phyloP scores from a whole-genome alignment of 805 yeast genomes.

The Wickerhamiella azymoides region DNA sequence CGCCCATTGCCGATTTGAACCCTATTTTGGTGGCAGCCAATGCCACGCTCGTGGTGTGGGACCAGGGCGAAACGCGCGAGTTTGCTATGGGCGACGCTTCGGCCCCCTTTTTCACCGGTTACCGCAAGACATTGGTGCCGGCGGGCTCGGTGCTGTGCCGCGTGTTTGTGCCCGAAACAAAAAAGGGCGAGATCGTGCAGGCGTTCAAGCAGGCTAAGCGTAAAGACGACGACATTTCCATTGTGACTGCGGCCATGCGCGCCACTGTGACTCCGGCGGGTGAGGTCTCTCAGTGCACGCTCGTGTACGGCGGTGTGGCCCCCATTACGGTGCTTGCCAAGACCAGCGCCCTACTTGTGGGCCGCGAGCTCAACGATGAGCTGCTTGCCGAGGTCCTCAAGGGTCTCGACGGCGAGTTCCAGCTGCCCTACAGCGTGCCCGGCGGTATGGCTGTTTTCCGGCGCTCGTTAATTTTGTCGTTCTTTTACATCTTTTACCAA shows the following conservation, averaged over 20 bases:
- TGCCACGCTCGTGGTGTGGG: slow-evolving; percentile 28
- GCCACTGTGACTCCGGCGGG: slow-evolving; percentile 13
- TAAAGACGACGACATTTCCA: slow-evolving; percentile 38
- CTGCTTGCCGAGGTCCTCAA: slow-evolving; percentile 5
- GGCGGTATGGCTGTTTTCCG: slow-evolving; percentile 39
- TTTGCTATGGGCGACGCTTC: slow-evolving; percentile 27
- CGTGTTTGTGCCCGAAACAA: slow-evolving; percentile 31
- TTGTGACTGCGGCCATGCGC: slow-evolving; percentile 32
- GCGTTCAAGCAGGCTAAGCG: slow-evolving; percentile 36
- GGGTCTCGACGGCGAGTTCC: slow-evolving; percentile 27
- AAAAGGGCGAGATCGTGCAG: slow-evolving; percentile 27
- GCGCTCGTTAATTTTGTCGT: slow-evolving; percentile 32
- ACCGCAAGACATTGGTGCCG: slow-evolving; percentile 31
- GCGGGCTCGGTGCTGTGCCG: slow-evolving; percentile 26
- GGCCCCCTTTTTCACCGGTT: slow-evolving; percentile 30
- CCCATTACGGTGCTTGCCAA: slow-evolving; percentile 32
- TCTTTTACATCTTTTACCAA: slow-evolving; percentile 33
- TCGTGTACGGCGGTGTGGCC: slow-evolving; percentile 38
- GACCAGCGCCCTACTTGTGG: slow-evolving; percentile 23
- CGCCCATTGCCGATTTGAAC: slow-evolving; percentile 37
- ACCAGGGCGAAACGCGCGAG: slow-evolving; percentile 21
- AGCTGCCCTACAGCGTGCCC: slow-evolving; percentile 32
- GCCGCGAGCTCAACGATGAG: slow-evolving; percentile 14
- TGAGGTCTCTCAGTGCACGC: slow-evolving; percentile 20
- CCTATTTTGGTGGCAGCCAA: slow-evolving; percentile 33